phyloP scores from a whole-genome alignment of 2,329 filamentous ascomycete species.

The Fusarium sp. region DNA sequence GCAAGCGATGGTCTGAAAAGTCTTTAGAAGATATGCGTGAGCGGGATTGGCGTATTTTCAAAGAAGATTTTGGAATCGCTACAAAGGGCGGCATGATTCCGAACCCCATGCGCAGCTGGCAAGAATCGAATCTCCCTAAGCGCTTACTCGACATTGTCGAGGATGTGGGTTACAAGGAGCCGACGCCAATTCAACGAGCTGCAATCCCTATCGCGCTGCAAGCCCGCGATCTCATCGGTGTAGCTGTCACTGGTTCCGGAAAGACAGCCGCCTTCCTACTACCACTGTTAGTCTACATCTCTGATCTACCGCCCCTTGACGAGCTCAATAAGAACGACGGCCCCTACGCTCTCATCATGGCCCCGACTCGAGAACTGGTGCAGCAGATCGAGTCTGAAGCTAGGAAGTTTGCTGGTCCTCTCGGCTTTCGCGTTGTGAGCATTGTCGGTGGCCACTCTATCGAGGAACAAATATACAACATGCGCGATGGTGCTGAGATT shows the following conservation, averaged over 20 bases:
- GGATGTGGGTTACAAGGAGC: constrained; percentile 89
- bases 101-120: constrained; percentile 95
- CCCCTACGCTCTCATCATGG: constrained; percentile 95
- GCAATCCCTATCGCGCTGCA: constrained; percentile 95
- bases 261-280: constrained; percentile 97
- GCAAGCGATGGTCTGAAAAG: constrained; percentile 98
- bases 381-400: constrained; percentile 98
- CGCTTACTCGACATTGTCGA: constrained; percentile 83
- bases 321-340: constrained; percentile 92
- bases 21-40: constrained; percentile 92
- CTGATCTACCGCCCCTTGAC: constrained; percentile 84
- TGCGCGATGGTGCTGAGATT: constrained; percentile 94
- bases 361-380: constrained; percentile 94
- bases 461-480: constrained; percentile 90
- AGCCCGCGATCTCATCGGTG: constrained; percentile 94
- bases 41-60: constrained; percentile 99
- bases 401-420: constrained; percentile 86
- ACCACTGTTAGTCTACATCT: constrained; percentile 93
- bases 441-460: constrained; percentile 97
- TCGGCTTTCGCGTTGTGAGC: constrained; percentile 94
- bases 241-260: constrained; percentile 97
- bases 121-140: constrained; percentile 82
- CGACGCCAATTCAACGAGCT: constrained; percentile 90
- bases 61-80: constrained; percentile 96
- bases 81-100: constrained; percentile 93